Evolutionary conservation across 768 basidiomycete species (phyloP).

Genomic region (Naganishia vaughanmartiniae): DNA sequence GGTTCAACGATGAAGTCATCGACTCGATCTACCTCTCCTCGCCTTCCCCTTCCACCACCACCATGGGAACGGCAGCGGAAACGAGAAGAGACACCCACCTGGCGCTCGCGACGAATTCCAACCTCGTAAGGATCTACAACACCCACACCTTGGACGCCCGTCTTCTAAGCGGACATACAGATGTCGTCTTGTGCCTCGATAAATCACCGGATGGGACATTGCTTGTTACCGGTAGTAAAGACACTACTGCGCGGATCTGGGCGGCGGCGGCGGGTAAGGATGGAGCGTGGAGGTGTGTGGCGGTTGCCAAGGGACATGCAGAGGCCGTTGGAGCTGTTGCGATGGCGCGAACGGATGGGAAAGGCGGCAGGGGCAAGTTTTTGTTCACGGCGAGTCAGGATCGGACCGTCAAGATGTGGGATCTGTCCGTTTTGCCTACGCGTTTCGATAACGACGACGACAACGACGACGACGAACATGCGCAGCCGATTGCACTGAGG

Average conservation of each 20-base stretch:
- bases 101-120: slow-evolving; percentile 96
- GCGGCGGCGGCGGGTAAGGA: slow-evolving; percentile 54
- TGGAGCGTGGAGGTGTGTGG: slow-evolving; percentile 70
- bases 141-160: slow-evolving; percentile 73
- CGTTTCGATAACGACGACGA: neutral
- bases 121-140: slow-evolving; percentile 85
- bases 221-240: slow-evolving; percentile 90
- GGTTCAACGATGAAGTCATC: slow-evolving; percentile 97
- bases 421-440: slow-evolving; percentile 57
- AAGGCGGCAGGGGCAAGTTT: slow-evolving; percentile 57
- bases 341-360: neutral
- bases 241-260: slow-evolving; percentile 84
- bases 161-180: slow-evolving; percentile 80
- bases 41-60: slow-evolving; percentile 33
- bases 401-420: slow-evolving; percentile 98
- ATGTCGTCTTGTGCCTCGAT: slow-evolving; percentile 85
- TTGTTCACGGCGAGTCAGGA: slow-evolving; percentile 96
- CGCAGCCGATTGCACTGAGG: slow-evolving; percentile 57
- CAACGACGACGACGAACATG: slow-evolving; percentile 26
- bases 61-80: slow-evolving; percentile 23
- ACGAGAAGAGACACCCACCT: slow-evolving; percentile 63
- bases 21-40: slow-evolving; percentile 75
- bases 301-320: slow-evolving; percentile 85
- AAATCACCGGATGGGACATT: slow-evolving; percentile 64
- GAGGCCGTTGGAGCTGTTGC: slow-evolving; percentile 32